Conservation (phyloP, 1,284 basidiomycete species). For the Schizophyllum commune region DNA sequence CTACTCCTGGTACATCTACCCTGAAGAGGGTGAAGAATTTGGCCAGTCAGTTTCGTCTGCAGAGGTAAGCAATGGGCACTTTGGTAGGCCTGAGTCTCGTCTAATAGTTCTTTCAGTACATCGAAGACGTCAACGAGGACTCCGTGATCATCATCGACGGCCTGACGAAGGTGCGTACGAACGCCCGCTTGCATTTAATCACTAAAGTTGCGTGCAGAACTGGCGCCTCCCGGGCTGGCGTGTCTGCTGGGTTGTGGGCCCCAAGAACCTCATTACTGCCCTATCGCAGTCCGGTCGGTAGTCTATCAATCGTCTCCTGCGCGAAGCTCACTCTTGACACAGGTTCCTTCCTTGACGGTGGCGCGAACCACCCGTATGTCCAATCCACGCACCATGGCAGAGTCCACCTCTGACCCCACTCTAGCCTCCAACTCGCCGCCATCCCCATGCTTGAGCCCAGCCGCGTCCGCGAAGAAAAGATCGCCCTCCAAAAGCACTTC, state of each 20-base stretch:
- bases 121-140: slow-evolving; percentile 82
- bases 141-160: slow-evolving; percentile 85
- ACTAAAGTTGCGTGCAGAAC: slow-evolving; percentile 38
- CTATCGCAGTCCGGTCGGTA: slow-evolving; percentile 71
- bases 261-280: slow-evolving; percentile 81
- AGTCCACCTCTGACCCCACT: background rate
- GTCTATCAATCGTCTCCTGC: background rate
- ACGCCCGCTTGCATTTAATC: background rate
- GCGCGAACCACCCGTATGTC: slow-evolving; percentile 79
- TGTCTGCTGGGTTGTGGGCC: slow-evolving; percentile 93
- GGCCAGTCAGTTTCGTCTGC: slow-evolving; percentile 82
- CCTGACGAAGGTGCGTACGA: slow-evolving; percentile 68
- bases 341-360: slow-evolving; percentile 84
- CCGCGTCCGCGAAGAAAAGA: slow-evolving; percentile 66
- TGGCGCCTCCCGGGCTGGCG: slow-evolving; percentile 92
- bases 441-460: slow-evolving; percentile 71
- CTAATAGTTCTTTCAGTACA: slow-evolving; percentile 29
- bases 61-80: slow-evolving; percentile 16
- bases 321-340: slow-evolving; percentile 1
- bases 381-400: background rate
- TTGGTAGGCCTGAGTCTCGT: background rate
- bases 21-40: slow-evolving; percentile 63
- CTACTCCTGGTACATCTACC: slow-evolving; percentile 91
- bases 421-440: slow-evolving; percentile 78
- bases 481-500: slow-evolving; percentile 84